Evolutionary conservation across 2,329 filamentous ascomycete genomes (phyloP), one percentile per base, ranked within the genome.

Genomic region (Atkinsonella hypoxylon): DNA sequence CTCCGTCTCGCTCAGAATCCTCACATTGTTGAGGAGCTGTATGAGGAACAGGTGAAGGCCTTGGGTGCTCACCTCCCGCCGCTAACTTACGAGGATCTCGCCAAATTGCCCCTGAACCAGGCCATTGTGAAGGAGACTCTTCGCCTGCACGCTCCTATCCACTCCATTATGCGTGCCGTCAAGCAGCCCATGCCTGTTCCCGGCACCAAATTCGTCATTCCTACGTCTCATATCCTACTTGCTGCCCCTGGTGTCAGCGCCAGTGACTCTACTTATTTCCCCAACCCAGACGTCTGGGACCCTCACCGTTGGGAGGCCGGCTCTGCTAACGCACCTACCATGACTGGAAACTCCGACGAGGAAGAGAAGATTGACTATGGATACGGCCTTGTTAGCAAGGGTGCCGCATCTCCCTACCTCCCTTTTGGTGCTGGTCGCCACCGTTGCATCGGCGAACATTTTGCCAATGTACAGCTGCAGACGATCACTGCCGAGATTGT

Each of bases 381-480:
- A 34, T 96, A 95, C 67, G 91, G 91, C 54, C 74, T 95, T 47
- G 86, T 96, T 58, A 90, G 82, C 76, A 95, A 96, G 75, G 91
- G 91, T 51, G 84, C 88, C 13, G 81, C 81, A 53, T 94, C 87
- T 48, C 90, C 91, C 0, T 97, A 96, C 67, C 79, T 97, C 45
- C 91, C 91, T 2, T 97, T 97, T 64, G 91, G 91, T 52, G 91
- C 90, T 31, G 91, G 91, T 41, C 78, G 91, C 58, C 91, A 97
- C 70, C 78, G 91, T 57, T 97, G 91, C 70, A 96, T 97, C 63
- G 91, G 91, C 57, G 91, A 97, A 75, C 89, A 95, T 63, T 97
- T 96, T 67, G 91, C 91, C 58, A 95, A 94, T 65, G 77, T 94
- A 52, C 91, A 97, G 71, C 75, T 97, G 55, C 85, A 90, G 64